A percentile compares a stretch with the other conserved stretches of the same genome.
Evolutionary conservation across 1,139 yeast genomes (phyloP).

Genomic region (Yamadazyma siamensis): DNA sequence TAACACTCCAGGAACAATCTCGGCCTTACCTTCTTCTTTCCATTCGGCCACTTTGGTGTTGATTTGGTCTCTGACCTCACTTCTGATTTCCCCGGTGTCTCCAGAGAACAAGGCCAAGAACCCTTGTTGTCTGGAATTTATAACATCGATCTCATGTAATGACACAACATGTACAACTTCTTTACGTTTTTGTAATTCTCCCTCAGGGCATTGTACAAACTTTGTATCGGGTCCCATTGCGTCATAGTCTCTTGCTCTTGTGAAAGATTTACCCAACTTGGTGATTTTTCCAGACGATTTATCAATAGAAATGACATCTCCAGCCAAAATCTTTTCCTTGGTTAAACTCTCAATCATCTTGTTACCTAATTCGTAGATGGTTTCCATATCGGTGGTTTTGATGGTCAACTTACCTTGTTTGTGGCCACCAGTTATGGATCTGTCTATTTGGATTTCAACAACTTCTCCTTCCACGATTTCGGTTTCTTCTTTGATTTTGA

Average conservation of each 20-base stretch:
- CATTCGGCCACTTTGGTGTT: conserved; percentile 97
- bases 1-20: conserved; percentile 96
- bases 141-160: conserved; percentile 95
- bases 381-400: conserved; percentile 98
- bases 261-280: conserved; percentile 90
- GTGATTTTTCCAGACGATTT: conserved; percentile 93
- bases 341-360: conserved; percentile 97
- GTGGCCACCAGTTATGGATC: conserved; percentile 95
- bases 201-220: conserved; percentile 98
- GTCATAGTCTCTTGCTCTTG: conserved; percentile 96
- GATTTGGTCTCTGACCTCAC: conserved; percentile 96
- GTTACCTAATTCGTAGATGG: conserved; percentile 93
- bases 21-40: conserved; percentile 99
- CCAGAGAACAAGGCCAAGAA: conserved; percentile 94
- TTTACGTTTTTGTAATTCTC: conserved; percentile 92
- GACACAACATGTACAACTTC: conserved; percentile 96
- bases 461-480: conserved; percentile 98
- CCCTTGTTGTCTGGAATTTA: conserved; percentile 97
- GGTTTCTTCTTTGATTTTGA: conserved; percentile 92
- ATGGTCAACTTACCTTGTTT: conserved; percentile 97
- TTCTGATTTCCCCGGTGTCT: conserved; percentile 95
- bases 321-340: conserved; percentile 94
- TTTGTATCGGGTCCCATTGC: conserved; percentile 99
- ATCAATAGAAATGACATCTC: conserved; percentile 94
- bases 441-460: conserved; percentile 95